Evolutionary conservation across 2,329 filamentous ascomycete genomes (phyloP), one percentile per base, ranked within the genome.

Genomic region (Penicillium palitans): DNA sequence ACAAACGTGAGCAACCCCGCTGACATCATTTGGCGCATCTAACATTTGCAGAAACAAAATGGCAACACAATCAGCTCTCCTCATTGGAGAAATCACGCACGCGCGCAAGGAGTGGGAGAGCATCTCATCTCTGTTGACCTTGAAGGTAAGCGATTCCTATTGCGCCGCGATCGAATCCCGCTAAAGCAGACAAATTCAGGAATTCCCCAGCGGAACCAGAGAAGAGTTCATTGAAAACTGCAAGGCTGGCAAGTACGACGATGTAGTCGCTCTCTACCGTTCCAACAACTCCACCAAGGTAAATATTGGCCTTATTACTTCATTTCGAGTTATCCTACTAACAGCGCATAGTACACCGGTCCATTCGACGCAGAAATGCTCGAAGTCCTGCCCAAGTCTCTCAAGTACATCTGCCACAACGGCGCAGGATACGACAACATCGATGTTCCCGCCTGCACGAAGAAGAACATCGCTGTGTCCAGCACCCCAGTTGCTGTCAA

Each of bases 361-460:
- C 75, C 74, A 13, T 83, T 84, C 63, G 69, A 84, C 65, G 65
- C 70, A 15, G 80, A 83, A 61, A 62, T 83, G 50, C 66, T 83
- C 15, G 71, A 73, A 9, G 70, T 72, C 12, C 71, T 83, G 4
- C 81, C 81, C 0, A 63, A 67, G 29, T 76, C 77, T 0, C 68
- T 82, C 58, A 78, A 76, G 61, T 82, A 77, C 62, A 80, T 83
- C 62, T 81, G 79, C 61, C 81, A 83, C 64, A 82, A 83, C 60
- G 81, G 84, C 17, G 84, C 84, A 2, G 84, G 84, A 4, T 87
- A 87, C 70, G 84, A 86, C 68, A 85, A 85, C 64, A 80, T 87
- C 48, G 83, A 86, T 58, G 75, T 85, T 15, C 70, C 76, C 1
- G 81, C 79, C 24, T 85, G 83, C 69, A 81, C 80, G 27, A 69